Evolutionary conservation across 306 rosid species (phyloP), one percentile per base, ranked within the genome.

Genomic region (Phaseolus lunatus): DNA sequence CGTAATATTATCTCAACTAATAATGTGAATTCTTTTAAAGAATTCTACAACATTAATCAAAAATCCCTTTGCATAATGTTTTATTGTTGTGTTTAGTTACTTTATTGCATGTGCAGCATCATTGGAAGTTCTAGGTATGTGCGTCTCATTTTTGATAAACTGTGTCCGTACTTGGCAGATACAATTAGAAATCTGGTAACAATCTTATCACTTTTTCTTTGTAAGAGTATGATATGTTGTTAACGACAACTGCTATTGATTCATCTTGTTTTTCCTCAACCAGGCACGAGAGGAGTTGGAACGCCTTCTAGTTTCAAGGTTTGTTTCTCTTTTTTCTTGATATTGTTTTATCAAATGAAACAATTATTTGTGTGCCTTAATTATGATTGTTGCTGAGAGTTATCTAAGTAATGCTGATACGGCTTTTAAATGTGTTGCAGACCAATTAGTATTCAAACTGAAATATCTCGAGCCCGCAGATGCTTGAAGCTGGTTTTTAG

Each of bases 241-340:
- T 64, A 35, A 37, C 24, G 53, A 71, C 33, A 64, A 64, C 48
- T 64, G 0, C 23, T 14, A 22, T 11, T 57, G 37, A 45, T 49
- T 78, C 54, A 23, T 61, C 5, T 45, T 56, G 16, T 82, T 20
- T 20, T 43, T 70, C 37, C 53, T 50, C 13, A 41, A 70, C 22
- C 22, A 90, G 94, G 83, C 81, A 10, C 75, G 78, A 61, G 88
- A 86, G 20, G 91, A 52, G 85, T 33, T 84, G 27, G 87, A 86
- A 5, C 47, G 19, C 24, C 47, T 10, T 70, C 48, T 64, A 26
- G 1, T 0, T 18, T 16, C 62, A 72, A 76, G 89, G 94, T 90
- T 63, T 48, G 87, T 65, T 70, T 67, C 70, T 35, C 20, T 2
- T 16, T 31, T 26, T 29, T 59, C 76, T 45, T 76, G 73, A 2